Base-by-base conservation (phyloP, 1,139 yeast species). In the Kurtzmaniella quercitrusa region DNA sequence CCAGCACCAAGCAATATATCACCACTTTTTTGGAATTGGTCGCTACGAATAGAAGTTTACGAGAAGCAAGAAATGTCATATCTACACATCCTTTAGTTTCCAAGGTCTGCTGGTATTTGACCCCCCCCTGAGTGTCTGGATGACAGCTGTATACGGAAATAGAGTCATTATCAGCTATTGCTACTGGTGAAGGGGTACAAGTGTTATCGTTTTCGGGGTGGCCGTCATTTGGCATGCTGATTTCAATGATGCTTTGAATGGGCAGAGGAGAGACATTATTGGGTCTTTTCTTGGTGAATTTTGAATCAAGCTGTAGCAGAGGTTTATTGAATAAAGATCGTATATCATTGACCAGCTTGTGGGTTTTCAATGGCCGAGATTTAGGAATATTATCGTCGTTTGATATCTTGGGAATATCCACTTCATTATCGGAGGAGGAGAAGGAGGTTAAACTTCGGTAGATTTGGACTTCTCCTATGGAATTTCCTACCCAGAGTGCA, bases 381-480 rank as follows among this genome's bases (percentile, higher is more conserved):
- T 27, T 27, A 7, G 31, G 14, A 4, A 7, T 27, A 10, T 27
- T 27, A 27, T 27, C 31, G 29, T 34, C 16, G 31, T 14, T 15
- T 27, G 36, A 37, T 21, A 23, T 41, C 2, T 19, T 25, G 12
- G 25, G 36, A 21, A 33, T 3, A 14, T 19, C 19, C 10, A 7
- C 15, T 41, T 38, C 40, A 17, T 34, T 25, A n/a, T 19, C 36
- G 23, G 21, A 33, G 8, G n/a, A 19, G 31, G 8, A 19, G 31
- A 14, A 19, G 23, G 23, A 3, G 29, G 23, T 16, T 25, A 11
- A 10, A 10, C 11, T 19, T 5, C 16, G 12, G 46, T 45, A 66
- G 16, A 67, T 55, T 21, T 57, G 45, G 14, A 72, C 49, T 49
- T 67, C 73, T 2, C 77, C 77, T 50, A 66, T 66, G 44, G 55